Percentiles rank a stretch among this genome's conserved stretches.
phyloP scores from a whole-genome alignment of 495 filamentous ascomycete genomes.

The Aspergillus campestris region DNA sequence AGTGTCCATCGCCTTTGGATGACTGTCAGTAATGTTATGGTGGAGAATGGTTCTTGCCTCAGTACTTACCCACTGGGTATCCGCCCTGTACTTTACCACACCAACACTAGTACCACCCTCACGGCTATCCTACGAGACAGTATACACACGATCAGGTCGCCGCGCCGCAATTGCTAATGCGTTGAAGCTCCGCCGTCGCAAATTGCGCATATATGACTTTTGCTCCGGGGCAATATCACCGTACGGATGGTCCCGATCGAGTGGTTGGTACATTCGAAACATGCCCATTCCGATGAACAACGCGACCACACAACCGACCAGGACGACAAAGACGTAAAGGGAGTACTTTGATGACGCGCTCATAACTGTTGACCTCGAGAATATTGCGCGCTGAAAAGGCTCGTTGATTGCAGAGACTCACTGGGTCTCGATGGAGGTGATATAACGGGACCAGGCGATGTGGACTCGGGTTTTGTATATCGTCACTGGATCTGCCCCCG shows the following conservation, averaged over 20 bases:
- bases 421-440: no score
- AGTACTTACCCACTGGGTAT: no score
- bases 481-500: no score
- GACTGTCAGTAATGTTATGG: no score
- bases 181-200: slow-evolving; percentile 19
- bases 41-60: no score
- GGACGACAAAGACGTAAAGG: slow-evolving; percentile 22
- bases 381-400: background rate
- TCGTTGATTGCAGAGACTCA: no score
- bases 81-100: no score
- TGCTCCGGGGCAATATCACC: slow-evolving; percentile 13
- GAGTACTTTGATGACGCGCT: slow-evolving; percentile 9
- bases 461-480: no score
- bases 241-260: slow-evolving; percentile 1
- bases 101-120: no score
- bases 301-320: slow-evolving; percentile 14
- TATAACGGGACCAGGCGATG: no score
- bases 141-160: slow-evolving; percentile 20
- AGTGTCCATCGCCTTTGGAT: no score
- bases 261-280: slow-evolving; percentile 17
- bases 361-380: slow-evolving; percentile 17
- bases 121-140: background rate
- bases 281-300: slow-evolving; percentile 17
- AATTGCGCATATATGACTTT: slow-evolving; percentile 20
- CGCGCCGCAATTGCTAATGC: slow-evolving; percentile 8